Evolutionary conservation across 371 early-diverging fungal genomes (phyloP).

Genomic region (Mitosporidium daphniae): DNA sequence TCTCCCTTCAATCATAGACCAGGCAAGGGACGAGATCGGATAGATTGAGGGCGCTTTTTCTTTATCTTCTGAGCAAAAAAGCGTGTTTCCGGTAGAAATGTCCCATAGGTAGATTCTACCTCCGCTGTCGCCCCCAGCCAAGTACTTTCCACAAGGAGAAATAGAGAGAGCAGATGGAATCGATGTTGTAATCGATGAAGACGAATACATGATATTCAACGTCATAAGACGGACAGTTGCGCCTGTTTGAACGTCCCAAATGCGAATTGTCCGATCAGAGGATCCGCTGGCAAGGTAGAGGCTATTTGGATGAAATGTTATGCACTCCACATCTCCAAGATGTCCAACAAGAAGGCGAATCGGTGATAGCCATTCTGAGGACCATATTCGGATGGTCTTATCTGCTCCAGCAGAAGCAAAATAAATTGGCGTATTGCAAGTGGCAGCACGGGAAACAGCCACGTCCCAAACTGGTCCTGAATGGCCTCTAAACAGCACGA

Average conservation of each 20-base stretch:
- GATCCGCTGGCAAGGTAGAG: conserved; percentile 82
- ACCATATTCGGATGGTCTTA: conserved; percentile 77
- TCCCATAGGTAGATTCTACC: conserved; percentile 85
- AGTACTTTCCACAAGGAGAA: conserved; percentile 61
- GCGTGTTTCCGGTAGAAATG: conserved; percentile 42
- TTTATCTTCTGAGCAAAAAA: conserved; percentile 3
- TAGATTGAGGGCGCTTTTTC: too few relatives aligned
- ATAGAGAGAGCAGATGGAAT: conserved; percentile 43
- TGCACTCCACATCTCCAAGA: conserved; percentile 63
- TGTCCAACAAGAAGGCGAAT: conserved; percentile 88
- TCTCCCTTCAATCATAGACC: conserved; percentile 45
- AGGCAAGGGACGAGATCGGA: conserved; percentile 26
- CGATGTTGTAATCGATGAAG: conserved; percentile 69
- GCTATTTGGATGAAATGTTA: conserved; percentile 89
- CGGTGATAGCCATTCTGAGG: conserved; percentile 63
- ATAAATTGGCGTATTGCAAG: too few relatives aligned
- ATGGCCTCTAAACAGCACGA: conserved; percentile 81
- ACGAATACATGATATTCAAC: too few relatives aligned
- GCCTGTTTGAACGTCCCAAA: conserved; percentile 82
- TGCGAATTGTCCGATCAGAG: conserved; percentile 54
- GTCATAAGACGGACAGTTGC: conserved; percentile 61
- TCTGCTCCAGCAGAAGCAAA: conserved; percentile 90
- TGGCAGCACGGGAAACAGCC: conserved; percentile 43
- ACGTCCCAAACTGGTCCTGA: conserved; percentile 91
- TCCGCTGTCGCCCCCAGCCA: conserved; percentile 58